Evolutionary conservation across 2,329 filamentous ascomycete genomes (phyloP).

Genomic region (Xylariaceae sp.): DNA sequence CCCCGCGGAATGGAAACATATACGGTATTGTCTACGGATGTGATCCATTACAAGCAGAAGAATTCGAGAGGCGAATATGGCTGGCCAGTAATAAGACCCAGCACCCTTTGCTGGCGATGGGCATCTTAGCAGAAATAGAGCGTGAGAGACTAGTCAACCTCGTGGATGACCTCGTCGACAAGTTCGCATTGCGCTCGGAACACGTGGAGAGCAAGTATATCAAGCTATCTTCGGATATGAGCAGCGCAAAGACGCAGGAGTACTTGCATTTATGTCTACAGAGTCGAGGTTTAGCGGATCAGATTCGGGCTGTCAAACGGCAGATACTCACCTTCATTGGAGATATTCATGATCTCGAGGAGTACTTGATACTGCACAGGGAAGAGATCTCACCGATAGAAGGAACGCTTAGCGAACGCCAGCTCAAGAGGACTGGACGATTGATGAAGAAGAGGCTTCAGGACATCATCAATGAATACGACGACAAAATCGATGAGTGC

Average conservation of each 20-base stretch:
- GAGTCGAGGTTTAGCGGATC: conserved; percentile 5
- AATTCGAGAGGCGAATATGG: conserved; percentile 7
- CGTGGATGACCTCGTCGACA: conserved; percentile 3
- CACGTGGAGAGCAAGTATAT: conserved; percentile 8
- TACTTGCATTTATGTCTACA: conserved; percentile 4
- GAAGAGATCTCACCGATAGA: neutral
- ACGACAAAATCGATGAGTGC: conserved; percentile 24
- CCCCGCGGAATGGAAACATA: conserved; percentile 9
- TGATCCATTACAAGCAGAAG: conserved; percentile 3
- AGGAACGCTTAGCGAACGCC: neutral
- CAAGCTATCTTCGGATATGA: neutral
- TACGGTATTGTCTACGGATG: conserved; percentile 19
- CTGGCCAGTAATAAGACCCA: conserved; percentile 6
- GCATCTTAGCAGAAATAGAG: conserved; percentile 18
- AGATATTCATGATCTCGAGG: conserved; percentile 4
- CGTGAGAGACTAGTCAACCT: conserved; percentile 10
- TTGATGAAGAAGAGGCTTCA: conserved; percentile 17
- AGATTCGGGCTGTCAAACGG: conserved; percentile 4
- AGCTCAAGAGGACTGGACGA: conserved; percentile 6
- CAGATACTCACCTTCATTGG: conserved; percentile 7
- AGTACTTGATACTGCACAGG: conserved; percentile 1
- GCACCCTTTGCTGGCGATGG: conserved; percentile 14
- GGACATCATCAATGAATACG: conserved; percentile 23
- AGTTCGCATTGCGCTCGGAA: conserved; percentile 13
- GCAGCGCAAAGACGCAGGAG: neutral